These are phyloP conservation scores for Astrocystis sublimbata DNA, from an alignment of 495 filamentous ascomycete species.

Conservation along the genomic window DNA sequence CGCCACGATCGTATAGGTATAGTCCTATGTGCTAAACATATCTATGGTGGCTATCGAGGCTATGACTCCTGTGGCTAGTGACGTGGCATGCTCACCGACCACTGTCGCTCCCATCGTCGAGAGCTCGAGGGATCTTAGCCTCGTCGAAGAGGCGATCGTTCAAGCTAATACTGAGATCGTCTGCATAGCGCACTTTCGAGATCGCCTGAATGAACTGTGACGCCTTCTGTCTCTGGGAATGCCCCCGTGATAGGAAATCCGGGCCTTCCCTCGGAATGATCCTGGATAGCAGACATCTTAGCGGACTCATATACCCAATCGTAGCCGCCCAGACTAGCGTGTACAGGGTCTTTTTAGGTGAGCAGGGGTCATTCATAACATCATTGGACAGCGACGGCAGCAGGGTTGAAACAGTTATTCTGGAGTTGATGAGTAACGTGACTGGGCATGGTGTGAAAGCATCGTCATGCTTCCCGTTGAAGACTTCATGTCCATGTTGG, in stretches of 20 bases:
- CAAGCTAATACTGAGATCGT: background rate
- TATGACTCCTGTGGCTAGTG: constrained; percentile 22
- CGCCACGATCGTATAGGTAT: constrained; percentile 30
- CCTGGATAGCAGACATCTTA: constrained; percentile 14
- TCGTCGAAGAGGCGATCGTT: background rate
- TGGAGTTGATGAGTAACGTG: constrained; percentile 46
- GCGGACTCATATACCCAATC: constrained; percentile 36
- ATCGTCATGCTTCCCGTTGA: constrained; percentile 23
- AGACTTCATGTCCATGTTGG: constrained; percentile 1
- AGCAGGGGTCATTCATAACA: constrained; percentile 33
- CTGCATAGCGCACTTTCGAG: constrained; percentile 12
- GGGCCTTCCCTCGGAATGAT: constrained; percentile 29
- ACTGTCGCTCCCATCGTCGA: background rate
- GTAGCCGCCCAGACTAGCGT: constrained; percentile 34
- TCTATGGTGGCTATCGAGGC: constrained; percentile 9
- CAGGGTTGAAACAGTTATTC: constrained; percentile 33
- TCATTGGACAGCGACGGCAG: constrained; percentile 39
- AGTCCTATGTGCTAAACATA: background rate
- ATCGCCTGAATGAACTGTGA: background rate
- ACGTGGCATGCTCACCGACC: constrained; percentile 32
- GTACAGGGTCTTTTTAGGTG: constrained; percentile 36
- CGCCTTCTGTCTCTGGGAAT: background rate
- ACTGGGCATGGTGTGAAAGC: constrained; percentile 42
- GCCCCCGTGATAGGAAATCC: constrained; percentile 9
- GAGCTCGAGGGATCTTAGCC: constrained; percentile 3